Percentiles rank a stretch among this genome's conserved stretches.
Conservation (phyloP, 495 filamentous ascomycete species). For the Daldinia childiae region DNA sequence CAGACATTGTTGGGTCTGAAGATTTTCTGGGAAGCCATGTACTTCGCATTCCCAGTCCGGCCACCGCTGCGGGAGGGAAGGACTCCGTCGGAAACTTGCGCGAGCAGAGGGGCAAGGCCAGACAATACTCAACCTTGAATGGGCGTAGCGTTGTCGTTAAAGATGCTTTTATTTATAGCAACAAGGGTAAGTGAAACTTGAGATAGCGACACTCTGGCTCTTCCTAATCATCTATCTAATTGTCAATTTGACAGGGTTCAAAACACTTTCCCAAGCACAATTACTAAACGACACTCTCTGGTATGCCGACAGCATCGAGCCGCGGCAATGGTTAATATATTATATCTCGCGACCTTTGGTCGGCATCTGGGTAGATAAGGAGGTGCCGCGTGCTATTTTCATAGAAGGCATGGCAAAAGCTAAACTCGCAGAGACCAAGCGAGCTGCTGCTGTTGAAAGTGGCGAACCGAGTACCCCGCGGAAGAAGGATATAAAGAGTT, state of each 20-base stretch:
- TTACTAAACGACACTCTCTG: slow-evolving; percentile 86
- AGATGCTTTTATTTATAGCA: slow-evolving; percentile 91
- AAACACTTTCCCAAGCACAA: slow-evolving; percentile 87
- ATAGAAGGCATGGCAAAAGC: slow-evolving; percentile 51
- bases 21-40: slow-evolving; percentile 98
- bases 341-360: slow-evolving; percentile 94
- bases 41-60: slow-evolving; percentile 76
- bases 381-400: slow-evolving; percentile 68
- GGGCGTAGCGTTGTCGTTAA: slow-evolving; percentile 94
- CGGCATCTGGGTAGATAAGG: slow-evolving; percentile 80
- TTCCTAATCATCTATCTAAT: slow-evolving; percentile 24
- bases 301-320: slow-evolving; percentile 83
- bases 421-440: slow-evolving; percentile 44
- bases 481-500: slow-evolving; percentile 90
- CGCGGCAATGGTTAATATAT: slow-evolving; percentile 94
- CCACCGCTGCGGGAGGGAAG: slow-evolving; percentile 67
- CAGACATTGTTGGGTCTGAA: slow-evolving; percentile 84
- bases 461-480: slow-evolving; percentile 58
- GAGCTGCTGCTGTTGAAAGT: slow-evolving; percentile 48
- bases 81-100: slow-evolving; percentile 76
- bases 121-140: slow-evolving; percentile 90
- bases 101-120: slow-evolving; percentile 91
- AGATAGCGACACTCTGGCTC: background rate
- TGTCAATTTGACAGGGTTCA: slow-evolving; percentile 73
- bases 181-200: slow-evolving; percentile 76